Percentiles rank a stretch among this genome's conserved stretches.
Conservation (phyloP, 2,329 filamentous ascomycete species). For the Chaetomium olivaceum region DNA sequence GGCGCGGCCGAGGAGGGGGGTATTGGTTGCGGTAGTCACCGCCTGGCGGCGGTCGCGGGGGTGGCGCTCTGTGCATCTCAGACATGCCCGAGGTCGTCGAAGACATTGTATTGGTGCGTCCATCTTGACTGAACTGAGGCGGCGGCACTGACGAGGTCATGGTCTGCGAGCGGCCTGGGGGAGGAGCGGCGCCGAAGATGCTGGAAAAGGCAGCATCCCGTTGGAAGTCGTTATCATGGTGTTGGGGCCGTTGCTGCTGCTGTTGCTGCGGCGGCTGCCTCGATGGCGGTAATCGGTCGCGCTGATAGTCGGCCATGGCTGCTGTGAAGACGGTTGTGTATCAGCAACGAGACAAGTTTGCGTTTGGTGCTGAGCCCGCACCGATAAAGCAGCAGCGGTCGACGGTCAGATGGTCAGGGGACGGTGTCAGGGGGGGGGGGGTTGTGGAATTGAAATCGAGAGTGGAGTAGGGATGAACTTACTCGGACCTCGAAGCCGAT, state of each 20-base stretch:
- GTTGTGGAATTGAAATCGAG: slow-evolving; percentile 26
- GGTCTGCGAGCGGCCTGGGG: slow-evolving; percentile 87
- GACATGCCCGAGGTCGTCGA: slow-evolving; percentile 54
- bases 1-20: slow-evolving; percentile 43
- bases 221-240: slow-evolving; percentile 62
- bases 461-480: slow-evolving; percentile 30
- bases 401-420: slow-evolving; percentile 16
- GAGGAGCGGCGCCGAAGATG: slow-evolving; percentile 88
- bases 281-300: slow-evolving; percentile 47
- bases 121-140: slow-evolving; percentile 54
- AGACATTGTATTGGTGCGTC: slow-evolving; percentile 78
- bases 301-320: slow-evolving; percentile 61
- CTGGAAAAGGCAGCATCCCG: slow-evolving; percentile 94
- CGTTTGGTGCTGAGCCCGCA: background rate
- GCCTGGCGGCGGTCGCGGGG: slow-evolving; percentile 52
- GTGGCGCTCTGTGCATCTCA: slow-evolving; percentile 65
- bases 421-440: slow-evolving; percentile 13
- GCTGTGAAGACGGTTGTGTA: slow-evolving; percentile 34
- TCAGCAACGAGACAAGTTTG: slow-evolving; percentile 13
- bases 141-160: slow-evolving; percentile 77
- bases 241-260: slow-evolving; percentile 40
- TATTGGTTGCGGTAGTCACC: slow-evolving; percentile 42
- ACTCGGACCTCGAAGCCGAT: slow-evolving; percentile 28
- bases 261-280: slow-evolving; percentile 42
- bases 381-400: background rate